Evolutionary conservation across 1,284 basidiomycete species (phyloP), one percentile per base, ranked within the genome.

Genomic region (Stygiomarasmius scandens): DNA sequence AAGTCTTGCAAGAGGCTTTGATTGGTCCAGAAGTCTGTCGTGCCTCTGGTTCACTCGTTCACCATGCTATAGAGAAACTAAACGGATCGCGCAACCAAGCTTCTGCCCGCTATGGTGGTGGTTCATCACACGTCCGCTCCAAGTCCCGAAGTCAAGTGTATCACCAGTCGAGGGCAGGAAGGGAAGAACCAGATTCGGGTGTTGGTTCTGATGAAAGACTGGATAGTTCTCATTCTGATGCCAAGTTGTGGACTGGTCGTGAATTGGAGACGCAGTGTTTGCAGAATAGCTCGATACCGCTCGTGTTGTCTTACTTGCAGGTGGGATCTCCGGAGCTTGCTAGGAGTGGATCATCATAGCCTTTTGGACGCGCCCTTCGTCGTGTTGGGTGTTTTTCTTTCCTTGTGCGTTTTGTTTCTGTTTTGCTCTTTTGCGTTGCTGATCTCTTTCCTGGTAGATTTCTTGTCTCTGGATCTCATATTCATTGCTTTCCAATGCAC

Each of bases 1-100:
- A 83, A 60, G 89, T 94, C 12, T 76, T 97, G 45, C 90, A 94
- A 59, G 92, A 96, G 64, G 89, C 89, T 0, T 76, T 97, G 49
- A 86, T 95, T 58, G 77, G 78, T 9, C 61, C 69, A 36, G 68
- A 70, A 19, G 61, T 67, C 19, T 61, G 70, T 49, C 58, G 66
- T 19, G 36, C 47, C 46, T 49, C 63, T 20, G 66, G 66, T 25
- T 60, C 61, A 22, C 57, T 67, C 25, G 62, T 63, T 20, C 64
- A 68, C 34, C 64, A 66, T 20, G 66, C 66, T 22, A 61, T 71
- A 22, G 71, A 71, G 51, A 70, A 67, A 19, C 60, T 67, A 19
- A 67, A 63, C 23, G 56, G 60, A 49, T 71, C 61, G 24, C 64
- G 41, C 11, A 22, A 32, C 19, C 45, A 52, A 32, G 43, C 32